phyloP scores from a whole-genome alignment of 2,329 filamentous ascomycete genomes.

The Colletotrichum phormii region DNA sequence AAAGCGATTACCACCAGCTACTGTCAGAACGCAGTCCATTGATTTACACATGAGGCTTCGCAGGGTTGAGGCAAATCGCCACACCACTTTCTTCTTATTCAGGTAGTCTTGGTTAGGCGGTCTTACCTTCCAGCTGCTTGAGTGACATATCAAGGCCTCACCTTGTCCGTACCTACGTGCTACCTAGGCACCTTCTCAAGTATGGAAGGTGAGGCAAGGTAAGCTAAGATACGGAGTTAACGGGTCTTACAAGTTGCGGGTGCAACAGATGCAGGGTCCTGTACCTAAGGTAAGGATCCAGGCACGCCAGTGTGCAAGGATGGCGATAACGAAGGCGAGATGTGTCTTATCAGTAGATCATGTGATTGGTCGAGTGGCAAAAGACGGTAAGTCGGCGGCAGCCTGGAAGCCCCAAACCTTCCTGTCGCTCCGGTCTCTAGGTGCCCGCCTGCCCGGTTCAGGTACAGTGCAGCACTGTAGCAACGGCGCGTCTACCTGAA shows the following conservation, averaged over 20 bases:
- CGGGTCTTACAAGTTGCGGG: not conserved
- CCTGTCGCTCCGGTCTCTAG: not conserved
- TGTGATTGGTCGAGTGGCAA: not conserved
- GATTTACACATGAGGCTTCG: not conserved
- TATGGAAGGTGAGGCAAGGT: not conserved
- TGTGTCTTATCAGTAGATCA: not conserved
- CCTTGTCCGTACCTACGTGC: not conserved
- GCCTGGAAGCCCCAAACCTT: slow-evolving; percentile 1
- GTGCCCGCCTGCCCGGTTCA: not conserved
- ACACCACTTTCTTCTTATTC: too few species aligned
- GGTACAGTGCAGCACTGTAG: not conserved
- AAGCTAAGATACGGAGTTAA: not conserved
- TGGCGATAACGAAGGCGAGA: not conserved
- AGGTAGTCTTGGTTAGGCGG: not conserved
- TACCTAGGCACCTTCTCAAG: not conserved
- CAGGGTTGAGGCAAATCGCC: not conserved
- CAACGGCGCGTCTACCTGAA: not conserved
- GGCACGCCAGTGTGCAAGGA: not conserved
- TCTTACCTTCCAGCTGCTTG: not conserved
- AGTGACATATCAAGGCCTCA: not conserved
- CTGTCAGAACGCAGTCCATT: not conserved
- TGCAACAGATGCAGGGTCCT: slow-evolving; percentile 5
- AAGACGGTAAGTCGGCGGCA: not conserved
- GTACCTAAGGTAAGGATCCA: not conserved
- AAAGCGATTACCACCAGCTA: not conserved